These are phyloP conservation scores for Huiozyma naganishii DNA, from an alignment of 805 yeast genomes.

Conservation along the genomic window DNA sequence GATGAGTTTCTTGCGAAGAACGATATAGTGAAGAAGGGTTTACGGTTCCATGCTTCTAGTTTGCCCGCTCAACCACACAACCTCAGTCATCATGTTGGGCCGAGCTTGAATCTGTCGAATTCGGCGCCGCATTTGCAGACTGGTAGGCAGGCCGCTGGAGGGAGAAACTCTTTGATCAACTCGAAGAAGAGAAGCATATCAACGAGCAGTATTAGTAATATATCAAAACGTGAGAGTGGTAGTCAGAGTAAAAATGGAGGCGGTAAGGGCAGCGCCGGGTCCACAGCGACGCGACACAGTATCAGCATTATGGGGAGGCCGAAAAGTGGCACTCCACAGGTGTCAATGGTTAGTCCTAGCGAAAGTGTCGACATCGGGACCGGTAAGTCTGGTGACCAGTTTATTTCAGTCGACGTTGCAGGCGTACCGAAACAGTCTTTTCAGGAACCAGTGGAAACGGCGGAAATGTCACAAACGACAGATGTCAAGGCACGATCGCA, in stretches of 20 bases:
- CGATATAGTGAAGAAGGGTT: slow-evolving; percentile 38
- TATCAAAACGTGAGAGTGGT: neutral
- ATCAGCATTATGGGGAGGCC: neutral
- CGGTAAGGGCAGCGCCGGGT: neutral
- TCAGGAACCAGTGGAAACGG: neutral
- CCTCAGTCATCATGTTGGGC: neutral
- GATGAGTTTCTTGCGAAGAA: slow-evolving; percentile 40
- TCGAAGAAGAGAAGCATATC: slow-evolving; percentile 2
- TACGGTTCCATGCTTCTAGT: slow-evolving; percentile 23
- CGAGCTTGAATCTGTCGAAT: neutral
- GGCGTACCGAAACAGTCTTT: neutral
- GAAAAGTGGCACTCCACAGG: neutral
- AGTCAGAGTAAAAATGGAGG: neutral
- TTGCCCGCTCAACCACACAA: slow-evolving; percentile 14
- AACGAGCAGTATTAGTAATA: slow-evolving; percentile 1
- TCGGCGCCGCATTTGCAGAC: neutral
- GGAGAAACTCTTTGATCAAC: neutral
- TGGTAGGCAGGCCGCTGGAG: neutral
- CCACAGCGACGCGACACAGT: neutral
- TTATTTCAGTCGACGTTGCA: neutral
- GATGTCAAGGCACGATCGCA: neutral
- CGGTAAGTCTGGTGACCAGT: neutral
- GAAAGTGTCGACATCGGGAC: no score
- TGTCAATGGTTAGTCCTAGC: no score
- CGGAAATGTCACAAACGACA: neutral